phyloP scores from a whole-genome alignment of 164 flowering plant genomes.

The Dillenia suffruticosa region DNA sequence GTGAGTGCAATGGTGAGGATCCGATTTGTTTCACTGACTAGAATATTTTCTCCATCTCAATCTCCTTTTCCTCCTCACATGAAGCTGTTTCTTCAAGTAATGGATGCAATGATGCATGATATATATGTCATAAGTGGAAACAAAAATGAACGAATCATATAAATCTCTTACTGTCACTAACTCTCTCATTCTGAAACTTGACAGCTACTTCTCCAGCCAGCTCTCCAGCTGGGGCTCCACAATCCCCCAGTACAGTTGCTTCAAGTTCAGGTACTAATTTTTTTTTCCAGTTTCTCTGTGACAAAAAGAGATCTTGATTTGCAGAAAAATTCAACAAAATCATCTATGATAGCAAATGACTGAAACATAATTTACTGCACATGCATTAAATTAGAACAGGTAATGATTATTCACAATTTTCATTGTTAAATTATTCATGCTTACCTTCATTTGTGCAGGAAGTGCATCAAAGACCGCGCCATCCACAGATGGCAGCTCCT shows the following conservation, averaged over 20 bases:
- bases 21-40: too few species aligned
- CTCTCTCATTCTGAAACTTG: not conserved
- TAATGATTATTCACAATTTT: too few species aligned
- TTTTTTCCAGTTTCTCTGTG: not conserved
- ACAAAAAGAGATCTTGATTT: not conserved
- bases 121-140: too few species aligned
- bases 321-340: too few species aligned
- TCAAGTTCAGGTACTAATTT: conserved; percentile 23
- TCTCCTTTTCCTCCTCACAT: too few species aligned
- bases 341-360: too few species aligned
- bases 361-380: too few species aligned
- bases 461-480: conserved; percentile 12
- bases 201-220: conserved; percentile 49
- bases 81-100: too few species aligned
- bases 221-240: conserved; percentile 38
- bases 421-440: too few species aligned
- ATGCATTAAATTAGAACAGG: too few species aligned
- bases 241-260: conserved; percentile 22
- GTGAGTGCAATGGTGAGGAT: conserved; percentile 52
- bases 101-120: too few species aligned
- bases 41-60: too few species aligned
- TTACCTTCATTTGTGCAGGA: conserved; percentile 20
- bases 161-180: not conserved
- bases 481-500: conserved; percentile 1
- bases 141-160: not conserved